phyloP scores from a whole-genome alignment of 345 rosid species.

The Rhodamnia rubescens region DNA sequence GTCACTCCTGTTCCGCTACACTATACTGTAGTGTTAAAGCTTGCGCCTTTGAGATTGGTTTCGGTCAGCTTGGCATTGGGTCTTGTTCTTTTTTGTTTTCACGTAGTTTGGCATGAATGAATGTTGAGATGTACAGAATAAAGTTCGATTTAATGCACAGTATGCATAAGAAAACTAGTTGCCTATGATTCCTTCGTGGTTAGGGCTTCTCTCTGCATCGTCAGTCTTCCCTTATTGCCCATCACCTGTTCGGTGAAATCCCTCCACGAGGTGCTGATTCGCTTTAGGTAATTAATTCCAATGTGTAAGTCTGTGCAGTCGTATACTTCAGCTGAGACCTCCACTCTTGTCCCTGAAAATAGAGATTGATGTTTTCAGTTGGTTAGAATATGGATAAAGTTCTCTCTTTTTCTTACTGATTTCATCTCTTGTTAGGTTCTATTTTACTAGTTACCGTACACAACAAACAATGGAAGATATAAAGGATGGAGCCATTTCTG shows the following conservation, averaged over 20 bases:
- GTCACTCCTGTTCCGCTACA: background rate
- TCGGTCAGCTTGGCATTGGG: background rate
- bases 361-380: background rate
- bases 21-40: background rate
- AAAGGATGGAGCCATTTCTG: slow-evolving; percentile 54
- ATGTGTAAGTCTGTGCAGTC: background rate
- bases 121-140: background rate
- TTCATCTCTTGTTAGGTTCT: background rate
- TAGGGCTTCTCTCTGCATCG: background rate
- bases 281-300: background rate
- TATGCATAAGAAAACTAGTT: background rate
- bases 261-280: background rate
- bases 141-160: background rate
- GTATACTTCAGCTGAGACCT: background rate
- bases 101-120: background rate
- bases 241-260: background rate
- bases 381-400: background rate
- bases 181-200: background rate
- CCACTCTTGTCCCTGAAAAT: background rate
- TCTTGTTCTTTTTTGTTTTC: background rate
- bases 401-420: background rate
- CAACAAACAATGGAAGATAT: slow-evolving; percentile 46
- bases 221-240: background rate
- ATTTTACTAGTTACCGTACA: background rate
- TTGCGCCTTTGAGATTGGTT: background rate